Percentiles rank a stretch among this genome's conserved stretches.
These are phyloP conservation scores for Sarocladium kiliense DNA, from an alignment of 2,329 filamentous ascomycete genomes.

Conservation along the genomic window DNA sequence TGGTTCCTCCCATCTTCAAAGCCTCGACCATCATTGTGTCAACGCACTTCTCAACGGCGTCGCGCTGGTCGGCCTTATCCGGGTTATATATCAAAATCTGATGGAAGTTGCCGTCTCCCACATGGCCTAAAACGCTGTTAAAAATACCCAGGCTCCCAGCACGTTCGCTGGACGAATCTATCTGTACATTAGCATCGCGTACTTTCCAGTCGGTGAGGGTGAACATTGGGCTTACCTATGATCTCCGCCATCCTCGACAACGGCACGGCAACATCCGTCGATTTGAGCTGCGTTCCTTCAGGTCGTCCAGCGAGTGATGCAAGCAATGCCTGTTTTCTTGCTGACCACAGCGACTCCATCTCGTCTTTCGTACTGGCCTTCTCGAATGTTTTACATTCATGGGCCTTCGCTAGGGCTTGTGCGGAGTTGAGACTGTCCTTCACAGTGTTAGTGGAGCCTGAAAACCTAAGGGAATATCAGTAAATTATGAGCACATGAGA, in stretches of 20 bases:
- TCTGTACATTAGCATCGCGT: not conserved
- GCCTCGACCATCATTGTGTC: constrained; percentile 66
- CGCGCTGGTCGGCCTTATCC: constrained; percentile 52
- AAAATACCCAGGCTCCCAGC: constrained; percentile 58
- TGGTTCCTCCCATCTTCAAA: constrained; percentile 66
- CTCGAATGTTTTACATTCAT: constrained; percentile 48
- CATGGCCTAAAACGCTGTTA: constrained; percentile 65
- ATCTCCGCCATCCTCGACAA: constrained; percentile 67
- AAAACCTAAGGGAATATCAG: constrained; percentile 36
- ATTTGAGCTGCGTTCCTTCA: constrained; percentile 62
- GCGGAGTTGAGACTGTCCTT: not conserved
- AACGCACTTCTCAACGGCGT: constrained; percentile 52
- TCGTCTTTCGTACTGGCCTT: constrained; percentile 62
- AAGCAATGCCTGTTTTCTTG: constrained; percentile 70
- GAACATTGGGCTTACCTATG: constrained; percentile 35
- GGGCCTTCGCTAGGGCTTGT: not conserved
- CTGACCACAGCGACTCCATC: constrained; percentile 67
- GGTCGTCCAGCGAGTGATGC: constrained; percentile 62
- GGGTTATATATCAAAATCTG: constrained; percentile 36
- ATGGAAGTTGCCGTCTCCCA: constrained; percentile 73
- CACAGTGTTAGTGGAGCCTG: constrained; percentile 49
- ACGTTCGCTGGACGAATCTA: constrained; percentile 60
- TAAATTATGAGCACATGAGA: constrained; percentile 16
- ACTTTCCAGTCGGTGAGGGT: not conserved
- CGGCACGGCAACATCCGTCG: constrained; percentile 76